A percentile compares a stretch with the other conserved stretches of the same genome.
Conservation (phyloP, 2,329 filamentous ascomycete species). For the Achaetomium macrosporum region DNA sequence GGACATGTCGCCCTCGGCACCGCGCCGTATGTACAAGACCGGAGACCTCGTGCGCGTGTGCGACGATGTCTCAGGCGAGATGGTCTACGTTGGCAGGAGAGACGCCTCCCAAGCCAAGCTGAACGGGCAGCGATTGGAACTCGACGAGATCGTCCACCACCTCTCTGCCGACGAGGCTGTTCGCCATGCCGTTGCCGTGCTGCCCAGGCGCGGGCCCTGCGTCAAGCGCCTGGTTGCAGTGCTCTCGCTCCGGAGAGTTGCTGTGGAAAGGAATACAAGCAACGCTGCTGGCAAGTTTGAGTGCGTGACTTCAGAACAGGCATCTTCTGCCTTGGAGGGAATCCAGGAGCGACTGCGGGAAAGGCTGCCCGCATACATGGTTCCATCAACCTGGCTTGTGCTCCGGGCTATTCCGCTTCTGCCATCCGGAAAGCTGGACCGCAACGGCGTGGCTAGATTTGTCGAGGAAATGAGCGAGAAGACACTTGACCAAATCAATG, state of each 20-base stretch:
- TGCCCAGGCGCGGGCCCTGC: conserved; percentile 21
- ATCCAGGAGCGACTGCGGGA: conserved; percentile 23
- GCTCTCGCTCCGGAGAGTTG: conserved; percentile 12
- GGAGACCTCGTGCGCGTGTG: conserved; percentile 28
- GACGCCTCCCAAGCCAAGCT: conserved; percentile 24
- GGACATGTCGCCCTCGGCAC: conserved; percentile 40
- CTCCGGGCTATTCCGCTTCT: conserved; percentile 26
- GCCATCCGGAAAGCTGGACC: conserved; percentile 30
- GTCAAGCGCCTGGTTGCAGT: conserved; percentile 20
- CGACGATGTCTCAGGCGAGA: conserved; percentile 20
- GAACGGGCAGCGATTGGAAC: conserved; percentile 26
- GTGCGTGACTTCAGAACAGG: conserved; percentile 9
- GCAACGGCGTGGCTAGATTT: conserved; percentile 28
- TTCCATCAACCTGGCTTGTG: conserved; percentile 29
- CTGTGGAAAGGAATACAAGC: background rate
- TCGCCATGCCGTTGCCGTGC: conserved; percentile 44
- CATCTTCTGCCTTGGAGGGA: conserved; percentile 1
- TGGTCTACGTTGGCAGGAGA: conserved; percentile 22
- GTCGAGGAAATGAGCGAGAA: conserved; percentile 5
- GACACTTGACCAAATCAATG: conserved; percentile 33
- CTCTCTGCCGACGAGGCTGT: conserved; percentile 32
- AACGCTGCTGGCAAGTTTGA: conserved; percentile 1
- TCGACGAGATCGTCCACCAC: conserved; percentile 40
- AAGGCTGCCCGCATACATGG: conserved; percentile 35
- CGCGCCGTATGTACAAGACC: conserved; percentile 40